Evolutionary conservation across 352 stramenopile species (phyloP).

Genomic region (Pythium phragmiticola): DNA sequence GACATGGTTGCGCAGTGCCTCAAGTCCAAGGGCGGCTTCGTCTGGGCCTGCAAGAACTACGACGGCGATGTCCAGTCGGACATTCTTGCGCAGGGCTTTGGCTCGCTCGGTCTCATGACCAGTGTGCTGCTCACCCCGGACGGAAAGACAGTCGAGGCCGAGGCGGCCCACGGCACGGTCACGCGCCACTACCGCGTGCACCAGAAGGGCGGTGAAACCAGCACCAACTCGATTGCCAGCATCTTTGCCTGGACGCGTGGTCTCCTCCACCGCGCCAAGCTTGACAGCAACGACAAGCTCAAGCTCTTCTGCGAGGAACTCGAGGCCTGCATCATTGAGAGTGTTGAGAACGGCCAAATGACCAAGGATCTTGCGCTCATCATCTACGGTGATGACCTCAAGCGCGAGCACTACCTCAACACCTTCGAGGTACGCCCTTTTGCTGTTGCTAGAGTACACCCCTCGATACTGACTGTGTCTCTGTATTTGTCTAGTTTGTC

Average conservation of each 20-base stretch:
- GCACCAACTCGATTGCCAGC: slow-evolving; percentile 86
- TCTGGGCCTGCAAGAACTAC: slow-evolving; percentile 93
- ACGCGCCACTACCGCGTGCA: slow-evolving; percentile 87
- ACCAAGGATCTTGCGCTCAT: slow-evolving; percentile 88
- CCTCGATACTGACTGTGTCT: no score
- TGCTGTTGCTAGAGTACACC: not conserved
- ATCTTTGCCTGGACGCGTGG: slow-evolving; percentile 90
- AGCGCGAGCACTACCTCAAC: slow-evolving; percentile 68
- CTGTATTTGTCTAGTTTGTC: slow-evolving; percentile 37
- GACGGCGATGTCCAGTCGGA: slow-evolving; percentile 91
- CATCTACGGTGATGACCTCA: slow-evolving; percentile 73
- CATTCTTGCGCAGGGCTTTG: slow-evolving; percentile 87
- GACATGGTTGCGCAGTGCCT: slow-evolving; percentile 90
- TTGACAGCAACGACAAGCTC: slow-evolving; percentile 81
- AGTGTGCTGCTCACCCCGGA: slow-evolving; percentile 81
- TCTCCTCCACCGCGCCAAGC: slow-evolving; percentile 78
- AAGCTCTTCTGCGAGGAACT: slow-evolving; percentile 71
- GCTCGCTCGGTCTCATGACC: slow-evolving; percentile 89
- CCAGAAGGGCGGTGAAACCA: slow-evolving; percentile 87
- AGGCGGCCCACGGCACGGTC: slow-evolving; percentile 88
- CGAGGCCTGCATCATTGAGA: slow-evolving; percentile 74
- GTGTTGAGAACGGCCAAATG: slow-evolving; percentile 81
- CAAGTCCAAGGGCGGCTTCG: slow-evolving; percentile 87
- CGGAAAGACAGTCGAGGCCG: slow-evolving; percentile 85
- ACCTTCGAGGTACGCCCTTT: slow-evolving; percentile 23